Percentiles rank a stretch among this genome's conserved stretches.
Conservation (phyloP, 176 grass and related monocot species). For the Avena insularis region DNA sequence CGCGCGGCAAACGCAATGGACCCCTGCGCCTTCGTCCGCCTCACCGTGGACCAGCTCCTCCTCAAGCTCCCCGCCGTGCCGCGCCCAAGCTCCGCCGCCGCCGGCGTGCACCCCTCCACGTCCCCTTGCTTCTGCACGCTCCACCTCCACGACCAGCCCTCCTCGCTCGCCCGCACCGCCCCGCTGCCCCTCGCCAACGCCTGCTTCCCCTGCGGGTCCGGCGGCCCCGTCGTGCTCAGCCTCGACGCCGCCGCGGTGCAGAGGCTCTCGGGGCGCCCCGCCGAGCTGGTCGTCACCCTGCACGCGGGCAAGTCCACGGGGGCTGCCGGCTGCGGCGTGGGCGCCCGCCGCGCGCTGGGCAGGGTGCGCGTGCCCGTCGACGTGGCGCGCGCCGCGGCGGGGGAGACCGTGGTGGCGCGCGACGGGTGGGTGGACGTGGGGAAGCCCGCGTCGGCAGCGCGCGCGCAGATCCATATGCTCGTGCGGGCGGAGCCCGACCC, state of each 20-base stretch:
- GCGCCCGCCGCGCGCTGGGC: slow-evolving; percentile 54
- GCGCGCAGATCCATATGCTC: slow-evolving; percentile 73
- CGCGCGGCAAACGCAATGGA: slow-evolving; percentile 55
- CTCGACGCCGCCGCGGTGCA: slow-evolving; percentile 71
- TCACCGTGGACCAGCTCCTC: slow-evolving; percentile 80
- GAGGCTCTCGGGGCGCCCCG: slow-evolving; percentile 50
- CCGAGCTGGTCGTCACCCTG: slow-evolving; percentile 71
- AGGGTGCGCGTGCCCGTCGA: slow-evolving; percentile 61
- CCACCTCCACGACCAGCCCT: slow-evolving; percentile 55
- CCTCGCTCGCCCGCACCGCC: slow-evolving; percentile 59
- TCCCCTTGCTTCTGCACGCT: slow-evolving; percentile 91
- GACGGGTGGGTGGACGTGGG: slow-evolving; percentile 80
- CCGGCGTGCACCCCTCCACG: slow-evolving; percentile 72
- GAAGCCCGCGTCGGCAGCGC: slow-evolving; percentile 29
- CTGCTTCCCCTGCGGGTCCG: background rate
- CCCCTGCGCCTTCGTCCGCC: slow-evolving; percentile 89
- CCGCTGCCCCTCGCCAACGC: slow-evolving; percentile 63
- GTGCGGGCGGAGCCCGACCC: slow-evolving; percentile 91
- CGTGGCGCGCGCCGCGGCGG: slow-evolving; percentile 49
- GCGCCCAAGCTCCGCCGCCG: slow-evolving; percentile 51
- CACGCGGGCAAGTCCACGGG: slow-evolving; percentile 60
- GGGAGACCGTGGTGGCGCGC: slow-evolving; percentile 60
- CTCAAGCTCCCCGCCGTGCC: slow-evolving; percentile 76
- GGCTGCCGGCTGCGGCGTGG: slow-evolving; percentile 58
- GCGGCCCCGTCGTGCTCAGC: slow-evolving; percentile 64